phyloP scores from a whole-genome alignment of 2,329 filamentous ascomycete species.

The Neophaeococcomyces mojaviensis region DNA sequence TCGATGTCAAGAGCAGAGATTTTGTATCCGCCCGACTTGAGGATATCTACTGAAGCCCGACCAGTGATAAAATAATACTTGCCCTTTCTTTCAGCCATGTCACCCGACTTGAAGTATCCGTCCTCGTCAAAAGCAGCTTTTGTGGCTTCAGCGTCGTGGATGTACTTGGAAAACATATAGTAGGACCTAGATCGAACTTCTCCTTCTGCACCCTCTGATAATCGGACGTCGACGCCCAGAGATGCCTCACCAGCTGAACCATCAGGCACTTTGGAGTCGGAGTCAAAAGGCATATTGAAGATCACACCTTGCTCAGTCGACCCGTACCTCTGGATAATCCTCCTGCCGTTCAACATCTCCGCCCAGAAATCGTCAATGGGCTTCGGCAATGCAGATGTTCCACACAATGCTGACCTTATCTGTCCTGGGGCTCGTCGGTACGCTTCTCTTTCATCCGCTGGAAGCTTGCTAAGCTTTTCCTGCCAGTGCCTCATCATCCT shows the following conservation, averaged over 20 bases:
- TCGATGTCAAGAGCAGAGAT: slow-evolving; percentile 46
- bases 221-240: slow-evolving; percentile 34
- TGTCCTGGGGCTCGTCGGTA: slow-evolving; percentile 37
- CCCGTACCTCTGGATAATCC: slow-evolving; percentile 39
- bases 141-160: slow-evolving; percentile 28
- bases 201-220: slow-evolving; percentile 41
- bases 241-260: slow-evolving; percentile 30
- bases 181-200: slow-evolving; percentile 38
- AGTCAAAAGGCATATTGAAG: slow-evolving; percentile 35
- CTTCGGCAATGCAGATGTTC: slow-evolving; percentile 42
- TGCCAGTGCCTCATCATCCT: slow-evolving; percentile 32
- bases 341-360: slow-evolving; percentile 32
- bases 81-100: slow-evolving; percentile 26
- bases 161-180: slow-evolving; percentile 37
- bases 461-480: slow-evolving; percentile 17
- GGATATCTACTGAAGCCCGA: slow-evolving; percentile 42
- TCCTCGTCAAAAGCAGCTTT: slow-evolving; percentile 24
- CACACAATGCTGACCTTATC: slow-evolving; percentile 23
- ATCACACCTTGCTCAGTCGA: slow-evolving; percentile 39
- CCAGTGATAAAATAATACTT: slow-evolving; percentile 41
- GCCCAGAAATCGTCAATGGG: slow-evolving; percentile 47
- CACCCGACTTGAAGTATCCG: slow-evolving; percentile 38
- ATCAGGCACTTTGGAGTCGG: slow-evolving; percentile 19
- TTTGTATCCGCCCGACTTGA: slow-evolving; percentile 47
- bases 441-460: slow-evolving; percentile 20